phyloP scores from a whole-genome alignment of 768 basidiomycete genomes.

The Pulveroboletus sp. region DNA sequence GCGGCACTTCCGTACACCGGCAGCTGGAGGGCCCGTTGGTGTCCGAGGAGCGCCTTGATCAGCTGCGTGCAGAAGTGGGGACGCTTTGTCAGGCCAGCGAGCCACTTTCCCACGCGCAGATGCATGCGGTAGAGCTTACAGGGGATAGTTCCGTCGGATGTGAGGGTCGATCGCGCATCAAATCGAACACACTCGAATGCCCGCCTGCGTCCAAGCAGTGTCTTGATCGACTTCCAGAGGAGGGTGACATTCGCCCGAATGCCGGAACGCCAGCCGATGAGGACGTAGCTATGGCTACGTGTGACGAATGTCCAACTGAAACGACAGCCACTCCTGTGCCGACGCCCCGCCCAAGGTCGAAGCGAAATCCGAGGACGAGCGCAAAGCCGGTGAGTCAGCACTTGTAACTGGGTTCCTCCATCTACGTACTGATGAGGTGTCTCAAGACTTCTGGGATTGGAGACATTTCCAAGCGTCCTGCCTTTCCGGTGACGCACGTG shows the following conservation, averaged over 20 bases:
- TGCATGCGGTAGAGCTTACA: background rate
- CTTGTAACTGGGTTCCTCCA: background rate
- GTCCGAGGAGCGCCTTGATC: slow-evolving; percentile 27
- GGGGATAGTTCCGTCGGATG: background rate
- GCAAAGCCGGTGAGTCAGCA: slow-evolving; percentile 22
- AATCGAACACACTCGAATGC: background rate
- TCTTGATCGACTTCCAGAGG: background rate
- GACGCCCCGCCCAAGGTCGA: slow-evolving; percentile 8
- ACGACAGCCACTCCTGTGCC: background rate
- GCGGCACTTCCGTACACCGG: background rate
- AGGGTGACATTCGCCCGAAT: background rate
- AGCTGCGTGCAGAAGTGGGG: slow-evolving; percentile 15
- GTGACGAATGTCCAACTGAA: background rate
- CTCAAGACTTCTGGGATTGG: slow-evolving; percentile 16
- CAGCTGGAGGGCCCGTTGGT: slow-evolving; percentile 9
- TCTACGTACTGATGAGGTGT: slow-evolving; percentile 16
- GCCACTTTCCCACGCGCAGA: slow-evolving; percentile 3
- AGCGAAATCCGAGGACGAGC: slow-evolving; percentile 27
- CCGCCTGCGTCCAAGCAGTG: slow-evolving; percentile 1
- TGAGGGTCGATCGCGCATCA: background rate
- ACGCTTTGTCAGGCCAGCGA: slow-evolving; percentile 13
- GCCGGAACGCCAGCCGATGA: background rate
- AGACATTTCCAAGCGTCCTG: slow-evolving; percentile 16
- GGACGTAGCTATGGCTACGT: slow-evolving; percentile 2
- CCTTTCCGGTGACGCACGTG: slow-evolving; percentile 13